Conservation (phyloP, 768 basidiomycete species). For the Gyrodon lividus region DNA sequence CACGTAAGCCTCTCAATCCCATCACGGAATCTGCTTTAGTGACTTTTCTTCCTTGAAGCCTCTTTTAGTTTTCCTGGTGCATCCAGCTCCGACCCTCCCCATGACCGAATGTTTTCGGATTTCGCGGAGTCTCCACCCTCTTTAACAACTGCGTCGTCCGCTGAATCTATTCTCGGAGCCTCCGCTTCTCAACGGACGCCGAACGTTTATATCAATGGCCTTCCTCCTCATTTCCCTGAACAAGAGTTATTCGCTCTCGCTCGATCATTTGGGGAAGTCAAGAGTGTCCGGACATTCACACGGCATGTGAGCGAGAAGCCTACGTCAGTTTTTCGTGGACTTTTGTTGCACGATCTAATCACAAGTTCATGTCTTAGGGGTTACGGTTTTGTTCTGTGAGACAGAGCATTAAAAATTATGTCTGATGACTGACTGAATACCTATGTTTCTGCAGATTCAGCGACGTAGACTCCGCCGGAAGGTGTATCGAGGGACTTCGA, state of each 20-base stretch:
- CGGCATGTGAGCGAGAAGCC: slow-evolving; percentile 74
- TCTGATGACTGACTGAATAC: neutral
- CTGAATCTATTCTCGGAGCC: slow-evolving; percentile 9
- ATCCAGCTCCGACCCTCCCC: slow-evolving; percentile 9
- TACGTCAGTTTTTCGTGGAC: slow-evolving; percentile 37
- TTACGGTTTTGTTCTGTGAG: slow-evolving; percentile 78
- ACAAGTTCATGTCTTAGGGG: slow-evolving; percentile 43
- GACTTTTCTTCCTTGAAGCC: slow-evolving; percentile 13
- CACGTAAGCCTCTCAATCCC: slow-evolving; percentile 19
- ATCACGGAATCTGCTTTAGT: neutral
- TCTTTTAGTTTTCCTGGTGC: slow-evolving; percentile 26
- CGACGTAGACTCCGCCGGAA: slow-evolving; percentile 63
- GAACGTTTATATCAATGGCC: slow-evolving; percentile 87
- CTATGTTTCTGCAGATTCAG: slow-evolving; percentile 52
- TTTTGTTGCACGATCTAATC: slow-evolving; percentile 1
- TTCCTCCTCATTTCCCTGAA: slow-evolving; percentile 81
- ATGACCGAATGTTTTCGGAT: slow-evolving; percentile 10
- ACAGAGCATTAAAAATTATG: slow-evolving; percentile 12
- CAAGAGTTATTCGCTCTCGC: slow-evolving; percentile 74
- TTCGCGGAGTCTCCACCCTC: slow-evolving; percentile 13
- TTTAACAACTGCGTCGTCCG: slow-evolving; percentile 12
- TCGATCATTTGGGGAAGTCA: slow-evolving; percentile 66
- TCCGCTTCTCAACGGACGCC: slow-evolving; percentile 43
- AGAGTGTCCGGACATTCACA: slow-evolving; percentile 83
- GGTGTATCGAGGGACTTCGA: slow-evolving; percentile 69